Percentiles rank a stretch among this genome's conserved stretches.
phyloP scores from a whole-genome alignment of 2,329 filamentous ascomycete species.

The Colletotrichum sansevieriae region DNA sequence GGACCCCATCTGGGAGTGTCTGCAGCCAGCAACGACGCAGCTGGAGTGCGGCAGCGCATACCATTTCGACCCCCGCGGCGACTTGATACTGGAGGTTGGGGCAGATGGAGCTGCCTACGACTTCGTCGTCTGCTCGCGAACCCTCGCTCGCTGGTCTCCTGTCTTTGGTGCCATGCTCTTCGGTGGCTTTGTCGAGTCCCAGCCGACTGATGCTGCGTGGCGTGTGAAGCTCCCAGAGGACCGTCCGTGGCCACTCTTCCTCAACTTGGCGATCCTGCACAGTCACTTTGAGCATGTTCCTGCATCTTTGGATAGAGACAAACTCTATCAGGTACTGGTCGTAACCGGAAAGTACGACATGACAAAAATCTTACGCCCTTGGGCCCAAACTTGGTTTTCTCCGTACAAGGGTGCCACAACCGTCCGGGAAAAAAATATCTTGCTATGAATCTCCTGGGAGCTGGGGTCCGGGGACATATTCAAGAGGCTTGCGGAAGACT shows the following conservation, averaged over 20 bases:
- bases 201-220: not conserved
- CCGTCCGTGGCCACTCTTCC: not conserved
- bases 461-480: not conserved
- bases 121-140: not conserved
- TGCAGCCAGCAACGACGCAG: not conserved
- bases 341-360: constrained; percentile 2
- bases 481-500: not conserved
- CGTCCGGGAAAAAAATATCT: not conserved
- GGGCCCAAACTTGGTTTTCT: not conserved
- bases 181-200: not conserved
- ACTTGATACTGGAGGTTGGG: not conserved
- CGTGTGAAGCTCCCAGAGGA: not conserved
- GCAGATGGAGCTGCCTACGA: not conserved
- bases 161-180: not conserved
- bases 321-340: not conserved
- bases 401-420: not conserved
- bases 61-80: not conserved
- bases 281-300: not conserved
- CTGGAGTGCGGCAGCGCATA: not conserved
- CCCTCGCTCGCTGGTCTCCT: not conserved
- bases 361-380: not conserved
- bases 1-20: not conserved
- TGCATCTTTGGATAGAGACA: not conserved
- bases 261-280: not conserved
- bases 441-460: not conserved